Evolutionary conservation across 306 rosid genomes (phyloP).

Genomic region (Pueraria montana): DNA sequence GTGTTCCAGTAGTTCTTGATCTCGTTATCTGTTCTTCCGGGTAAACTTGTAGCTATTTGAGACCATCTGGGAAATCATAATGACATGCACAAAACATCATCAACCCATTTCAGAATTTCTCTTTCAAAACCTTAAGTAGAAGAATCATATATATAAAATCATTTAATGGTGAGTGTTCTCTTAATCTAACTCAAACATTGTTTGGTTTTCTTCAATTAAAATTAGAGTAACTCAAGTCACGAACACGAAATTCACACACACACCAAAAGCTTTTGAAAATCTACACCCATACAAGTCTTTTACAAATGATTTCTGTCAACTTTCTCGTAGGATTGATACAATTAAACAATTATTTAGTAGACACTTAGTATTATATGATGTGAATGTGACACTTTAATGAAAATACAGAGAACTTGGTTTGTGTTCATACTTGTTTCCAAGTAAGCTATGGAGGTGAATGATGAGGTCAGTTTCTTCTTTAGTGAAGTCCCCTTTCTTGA

Average conservation of each 20-base stretch:
- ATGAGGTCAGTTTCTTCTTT: constrained; percentile 65
- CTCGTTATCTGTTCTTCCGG: constrained; percentile 76
- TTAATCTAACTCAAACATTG: neutral
- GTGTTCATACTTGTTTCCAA: constrained; percentile 68
- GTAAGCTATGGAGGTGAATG: constrained; percentile 63
- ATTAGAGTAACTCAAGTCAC: neutral
- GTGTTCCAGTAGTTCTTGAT: constrained; percentile 82
- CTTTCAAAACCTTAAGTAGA: neutral
- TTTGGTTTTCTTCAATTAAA: neutral
- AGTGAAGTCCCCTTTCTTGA: constrained; percentile 71
- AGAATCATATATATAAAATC: neutral
- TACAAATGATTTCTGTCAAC: neutral
- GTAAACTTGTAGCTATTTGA: constrained; percentile 61
- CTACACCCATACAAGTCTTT: neutral
- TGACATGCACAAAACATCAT: neutral
- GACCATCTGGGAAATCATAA: constrained; percentile 64
- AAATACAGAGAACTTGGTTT: neutral
- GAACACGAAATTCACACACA: neutral
- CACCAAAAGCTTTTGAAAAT: neutral
- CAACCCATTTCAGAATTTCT: constrained; percentile 29
- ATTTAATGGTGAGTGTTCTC: neutral
- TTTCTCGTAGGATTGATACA: neutral
- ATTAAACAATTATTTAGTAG: neutral
- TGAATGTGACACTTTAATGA: neutral
- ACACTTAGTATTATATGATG: too few species aligned